These are phyloP conservation scores for Nicotiana noctiflora DNA, from an alignment of 257 asterid species.

Conservation along the genomic window DNA sequence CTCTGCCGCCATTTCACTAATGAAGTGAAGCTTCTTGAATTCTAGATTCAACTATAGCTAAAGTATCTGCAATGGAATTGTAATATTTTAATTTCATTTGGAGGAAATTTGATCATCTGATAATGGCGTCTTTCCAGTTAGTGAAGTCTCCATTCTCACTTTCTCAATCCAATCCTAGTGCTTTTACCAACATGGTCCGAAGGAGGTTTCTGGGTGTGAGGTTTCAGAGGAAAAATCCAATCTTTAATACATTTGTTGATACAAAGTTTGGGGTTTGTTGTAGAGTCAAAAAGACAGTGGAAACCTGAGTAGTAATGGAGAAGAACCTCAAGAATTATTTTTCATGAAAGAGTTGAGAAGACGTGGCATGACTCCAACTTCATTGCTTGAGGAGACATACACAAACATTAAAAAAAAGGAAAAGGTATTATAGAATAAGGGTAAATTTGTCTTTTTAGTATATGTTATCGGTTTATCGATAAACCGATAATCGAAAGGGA, in stretches of 20 bases:
- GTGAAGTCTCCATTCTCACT: slow-evolving; percentile 30
- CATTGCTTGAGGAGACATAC: slow-evolving; percentile 75
- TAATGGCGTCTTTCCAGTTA: slow-evolving; percentile 62
- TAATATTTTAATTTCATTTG: not conserved
- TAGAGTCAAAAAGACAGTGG: slow-evolving; percentile 36
- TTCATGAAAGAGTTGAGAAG: slow-evolving; percentile 81
- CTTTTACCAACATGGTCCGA: not conserved
- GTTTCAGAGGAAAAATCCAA: slow-evolving; percentile 22
- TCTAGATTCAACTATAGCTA: not conserved
- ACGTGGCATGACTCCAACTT: slow-evolving; percentile 84
- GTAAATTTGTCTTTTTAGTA: too few relatives aligned
- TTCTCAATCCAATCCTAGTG: slow-evolving; percentile 26
- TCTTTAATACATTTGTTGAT: slow-evolving; percentile 19
- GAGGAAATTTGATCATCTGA: not conserved
- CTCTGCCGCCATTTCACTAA: not conserved
- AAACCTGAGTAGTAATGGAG: slow-evolving; percentile 57
- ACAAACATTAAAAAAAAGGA: slow-evolving; percentile 16
- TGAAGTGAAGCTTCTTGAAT: not conserved
- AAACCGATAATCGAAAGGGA: too few relatives aligned
- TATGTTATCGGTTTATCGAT: too few relatives aligned
- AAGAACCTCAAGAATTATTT: slow-evolving; percentile 90
- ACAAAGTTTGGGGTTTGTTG: slow-evolving; percentile 43
- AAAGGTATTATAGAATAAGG: too few relatives aligned
- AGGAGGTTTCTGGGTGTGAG: slow-evolving; percentile 20
- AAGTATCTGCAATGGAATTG: not conserved